Conservation (phyloP, 345 rosid genomes). For the Psidium guajava region DNA sequence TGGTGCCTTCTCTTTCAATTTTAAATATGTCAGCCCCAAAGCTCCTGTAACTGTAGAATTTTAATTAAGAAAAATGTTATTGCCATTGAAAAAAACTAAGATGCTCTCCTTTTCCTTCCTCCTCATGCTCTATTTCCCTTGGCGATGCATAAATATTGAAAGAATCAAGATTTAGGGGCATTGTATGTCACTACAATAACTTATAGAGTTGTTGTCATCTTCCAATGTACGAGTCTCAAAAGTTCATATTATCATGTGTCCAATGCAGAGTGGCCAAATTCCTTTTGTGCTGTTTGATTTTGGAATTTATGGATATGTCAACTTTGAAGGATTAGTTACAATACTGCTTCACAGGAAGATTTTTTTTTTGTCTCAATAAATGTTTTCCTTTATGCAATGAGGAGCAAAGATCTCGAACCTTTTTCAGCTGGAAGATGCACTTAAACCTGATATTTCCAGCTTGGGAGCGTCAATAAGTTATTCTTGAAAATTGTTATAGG, state of each 20-base stretch:
- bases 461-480: not conserved
- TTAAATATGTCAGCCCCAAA: not conserved
- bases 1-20: not conserved
- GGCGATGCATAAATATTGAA: not conserved
- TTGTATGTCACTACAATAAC: not conserved
- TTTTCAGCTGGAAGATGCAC: not conserved
- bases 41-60: not conserved
- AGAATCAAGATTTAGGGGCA: not conserved
- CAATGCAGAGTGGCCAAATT: not conserved
- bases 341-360: not conserved
- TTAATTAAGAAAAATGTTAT: not conserved
- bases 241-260: not conserved
- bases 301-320: not conserved
- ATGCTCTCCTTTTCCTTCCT: not conserved
- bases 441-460: not conserved
- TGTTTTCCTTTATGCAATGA: not conserved
- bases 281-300: not conserved
- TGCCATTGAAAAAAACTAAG: not conserved
- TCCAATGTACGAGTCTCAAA: not conserved
- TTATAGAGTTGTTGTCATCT: not conserved
- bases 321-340: not conserved
- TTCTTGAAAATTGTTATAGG: slow-evolving; percentile 30
- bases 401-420: not conserved
- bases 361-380: not conserved
- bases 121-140: not conserved